These are phyloP conservation scores for Yamagishiella unicocca DNA, from an alignment of 139 green algal genomes.

Conservation along the genomic window DNA sequence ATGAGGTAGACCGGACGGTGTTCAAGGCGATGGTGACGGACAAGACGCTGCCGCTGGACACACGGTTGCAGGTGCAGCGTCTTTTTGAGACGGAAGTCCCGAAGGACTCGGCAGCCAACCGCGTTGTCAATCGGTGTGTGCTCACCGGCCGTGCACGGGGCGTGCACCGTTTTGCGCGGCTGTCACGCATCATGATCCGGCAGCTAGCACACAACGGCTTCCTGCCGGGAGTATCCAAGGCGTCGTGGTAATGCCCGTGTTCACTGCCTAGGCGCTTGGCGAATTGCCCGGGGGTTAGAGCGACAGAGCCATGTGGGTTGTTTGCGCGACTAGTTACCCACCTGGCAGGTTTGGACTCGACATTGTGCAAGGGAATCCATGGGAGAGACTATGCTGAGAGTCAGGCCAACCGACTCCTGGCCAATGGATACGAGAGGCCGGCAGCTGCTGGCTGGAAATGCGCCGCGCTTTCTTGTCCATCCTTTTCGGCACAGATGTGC, in stretches of 20 bases:
- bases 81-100: slow-evolving; percentile 74
- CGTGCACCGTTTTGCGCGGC: slow-evolving; percentile 59
- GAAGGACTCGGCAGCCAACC: slow-evolving; percentile 54
- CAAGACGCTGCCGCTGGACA: slow-evolving; percentile 62
- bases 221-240: slow-evolving; percentile 65
- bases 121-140: slow-evolving; percentile 69
- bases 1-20: slow-evolving; percentile 65
- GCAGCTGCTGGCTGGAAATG: too few relatives aligned
- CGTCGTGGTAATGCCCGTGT: slow-evolving; percentile 63
- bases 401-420: too few relatives aligned
- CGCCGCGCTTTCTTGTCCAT: too few relatives aligned
- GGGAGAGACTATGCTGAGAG: too few relatives aligned
- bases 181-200: slow-evolving; percentile 72
- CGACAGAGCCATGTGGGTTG: too few relatives aligned
- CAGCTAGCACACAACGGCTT: slow-evolving; percentile 64
- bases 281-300: too few relatives aligned
- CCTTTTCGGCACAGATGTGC: too few relatives aligned
- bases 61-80: slow-evolving; percentile 68
- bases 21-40: slow-evolving; percentile 71
- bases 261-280: too few relatives aligned
- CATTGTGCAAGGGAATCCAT: too few relatives aligned
- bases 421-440: too few relatives aligned
- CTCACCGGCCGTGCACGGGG: slow-evolving; percentile 61
- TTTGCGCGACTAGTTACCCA: too few relatives aligned
- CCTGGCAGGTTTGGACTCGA: too few relatives aligned